A percentile compares a stretch with the other conserved stretches of the same genome.
phyloP scores from a whole-genome alignment of 306 rosid species.

The Prunus mume region DNA sequence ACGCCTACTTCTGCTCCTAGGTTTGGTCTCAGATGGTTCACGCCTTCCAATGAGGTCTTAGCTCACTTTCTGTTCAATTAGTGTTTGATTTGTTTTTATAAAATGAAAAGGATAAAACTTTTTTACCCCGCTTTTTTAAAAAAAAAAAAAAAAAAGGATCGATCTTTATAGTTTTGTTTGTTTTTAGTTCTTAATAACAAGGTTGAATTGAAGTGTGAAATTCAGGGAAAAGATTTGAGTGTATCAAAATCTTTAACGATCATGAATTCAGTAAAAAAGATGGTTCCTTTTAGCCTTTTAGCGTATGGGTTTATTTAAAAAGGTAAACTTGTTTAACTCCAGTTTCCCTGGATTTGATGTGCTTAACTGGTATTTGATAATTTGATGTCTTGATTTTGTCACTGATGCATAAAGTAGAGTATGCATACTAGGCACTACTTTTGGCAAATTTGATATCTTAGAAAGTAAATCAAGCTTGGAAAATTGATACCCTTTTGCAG shows the following conservation, averaged over 20 bases:
- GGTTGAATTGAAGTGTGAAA: not conserved
- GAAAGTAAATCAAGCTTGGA: not conserved
- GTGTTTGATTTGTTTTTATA: not conserved
- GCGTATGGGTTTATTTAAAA: not conserved
- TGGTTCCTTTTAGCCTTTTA: not conserved
- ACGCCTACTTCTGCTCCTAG: conserved; percentile 35
- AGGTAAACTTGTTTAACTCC: not conserved
- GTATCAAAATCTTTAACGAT: not conserved
- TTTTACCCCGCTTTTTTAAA: too few relatives aligned
- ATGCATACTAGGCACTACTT: not conserved
- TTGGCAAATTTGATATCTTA: not conserved
- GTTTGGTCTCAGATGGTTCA: conserved; percentile 77
- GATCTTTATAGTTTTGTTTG: not conserved
- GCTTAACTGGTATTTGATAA: not conserved
- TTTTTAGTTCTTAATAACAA: not conserved
- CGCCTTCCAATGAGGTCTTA: conserved; percentile 62
- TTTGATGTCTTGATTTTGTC: not conserved
- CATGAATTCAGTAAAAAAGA: not conserved
- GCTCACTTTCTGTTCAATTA: not conserved
- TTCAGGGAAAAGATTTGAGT: not conserved
- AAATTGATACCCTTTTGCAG: not conserved
- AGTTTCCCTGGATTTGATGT: not conserved
- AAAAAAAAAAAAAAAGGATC: not conserved
- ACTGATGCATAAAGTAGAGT: not conserved
- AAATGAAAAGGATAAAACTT: not conserved